Evolutionary conservation across 768 basidiomycete species (phyloP), one percentile per base, ranked within the genome.

Genomic region (Leucocoprinus sp.): DNA sequence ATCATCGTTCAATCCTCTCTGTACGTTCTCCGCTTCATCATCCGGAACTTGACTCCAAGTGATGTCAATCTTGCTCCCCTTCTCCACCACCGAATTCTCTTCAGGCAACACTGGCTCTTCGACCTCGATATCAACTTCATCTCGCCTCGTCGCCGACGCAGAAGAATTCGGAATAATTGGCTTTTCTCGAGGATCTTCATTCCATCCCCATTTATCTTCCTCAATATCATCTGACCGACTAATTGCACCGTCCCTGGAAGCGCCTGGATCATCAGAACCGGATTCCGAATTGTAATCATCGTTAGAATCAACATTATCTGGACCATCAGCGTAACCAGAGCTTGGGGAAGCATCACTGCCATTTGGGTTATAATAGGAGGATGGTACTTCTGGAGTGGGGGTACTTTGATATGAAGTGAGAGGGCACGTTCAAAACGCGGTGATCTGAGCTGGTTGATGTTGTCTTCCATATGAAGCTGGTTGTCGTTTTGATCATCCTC

Each of bases 141-240:
- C 11, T 26, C 24, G 22, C 21, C 21, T 39, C 37, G 12, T 11
- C 2, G 18, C 5, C 18, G 22, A 24, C 22, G 3, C 27, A 9
- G n/a, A 17, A 27, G 17, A 24, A 17, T 15, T 28, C 39, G 5
- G 11, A 5, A 15, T 5, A 12, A 2, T 14, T 17, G 27, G 18
- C 23, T 14, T 41, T 41, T 27, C 19, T 18, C 18, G 33, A 14
- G 44, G 37, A 38, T 36, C 12, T 22, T 36, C 44, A 21, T 45
- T 28, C 44, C 44, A 38, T 7, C 44, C 36, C 44, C 44, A 45
- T 15, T 17, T 31, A 45, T 45, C 43, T 7, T 44, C 37, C 7
- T 28, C 24, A 14, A 21, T 27, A 2, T 45, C 27, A 17, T 22
- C 7, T 31, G n/a, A 41, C 17, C 21, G 15, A 15, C 22, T 22